Evolutionary conservation across 2,329 filamentous ascomycete genomes (phyloP), one percentile per base, ranked within the genome.

Genomic region (Aciculosporium take): DNA sequence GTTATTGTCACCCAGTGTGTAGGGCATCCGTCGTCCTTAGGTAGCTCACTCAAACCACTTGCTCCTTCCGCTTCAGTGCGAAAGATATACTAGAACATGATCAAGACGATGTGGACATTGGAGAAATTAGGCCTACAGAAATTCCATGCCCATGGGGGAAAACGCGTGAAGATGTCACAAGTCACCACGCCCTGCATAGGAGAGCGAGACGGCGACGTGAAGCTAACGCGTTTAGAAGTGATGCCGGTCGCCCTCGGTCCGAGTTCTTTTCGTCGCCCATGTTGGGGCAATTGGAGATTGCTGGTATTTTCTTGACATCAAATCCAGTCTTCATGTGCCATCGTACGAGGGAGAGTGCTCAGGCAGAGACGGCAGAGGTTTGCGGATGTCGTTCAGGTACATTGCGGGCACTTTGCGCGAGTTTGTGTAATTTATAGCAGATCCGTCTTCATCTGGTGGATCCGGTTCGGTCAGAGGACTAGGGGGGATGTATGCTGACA

Each of bases 291-390:
- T 27, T n/a, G 10, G n/a, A 18, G 5, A 7, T 17, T 15, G 48
- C 21, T 55, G 52, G 25, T 21, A 21, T 6, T 32, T 10, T 5
- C 17, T 10, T 24, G 8, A 24, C 28, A 25, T 18, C 12, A 5
- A n/a, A 20, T 34, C n/a, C 20, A 9, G 9, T 38, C 12, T 3
- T 30, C 18, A 42, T 65, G 57, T 46, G 63, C 58, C 3, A 63
- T 65, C 31, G 67, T 61, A 37, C 63, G 46, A 47, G 12, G 41
- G 18, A 12, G 46, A 42, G 27, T 53, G 46, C 39, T 53, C 50
- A 6, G 50, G 50, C 7, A 53, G 48, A 24, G 49, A 51, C 7
- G 51, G 67, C 2, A 70, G 52, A 3, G 65, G 65, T 44, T 69
- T 69, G 29, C 64, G 59, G 10, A 55, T 48, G 20, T 49, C 53